Conservation (phyloP, 768 basidiomycete genomes). For the Suillus ampliporus region DNA sequence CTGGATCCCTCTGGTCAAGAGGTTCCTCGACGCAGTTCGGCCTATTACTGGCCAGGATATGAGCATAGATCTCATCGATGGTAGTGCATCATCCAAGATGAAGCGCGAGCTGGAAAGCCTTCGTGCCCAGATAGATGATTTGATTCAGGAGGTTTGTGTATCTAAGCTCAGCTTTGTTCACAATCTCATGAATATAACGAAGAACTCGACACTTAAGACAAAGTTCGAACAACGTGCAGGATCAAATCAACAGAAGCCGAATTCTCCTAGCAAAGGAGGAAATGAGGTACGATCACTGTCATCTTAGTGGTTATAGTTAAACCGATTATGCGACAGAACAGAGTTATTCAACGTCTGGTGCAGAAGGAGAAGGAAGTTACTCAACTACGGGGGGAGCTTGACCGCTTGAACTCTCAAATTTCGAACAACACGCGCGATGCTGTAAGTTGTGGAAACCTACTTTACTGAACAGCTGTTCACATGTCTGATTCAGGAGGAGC, state of each 20-base stretch:
- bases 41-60: conserved; percentile 68
- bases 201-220: conserved; percentile 3
- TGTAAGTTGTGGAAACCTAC: conserved; percentile 45
- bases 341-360: conserved; percentile 78
- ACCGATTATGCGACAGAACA: conserved; percentile 55
- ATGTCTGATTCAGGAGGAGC: conserved; percentile 60
- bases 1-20: not conserved
- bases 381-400: conserved; percentile 74
- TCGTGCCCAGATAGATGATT: conserved; percentile 61
- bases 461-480: not conserved
- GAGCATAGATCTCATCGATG: conserved; percentile 49
- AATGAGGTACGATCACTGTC: conserved; percentile 54
- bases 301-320: not conserved
- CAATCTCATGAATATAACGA: conserved; percentile 18
- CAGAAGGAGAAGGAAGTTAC: conserved; percentile 87
- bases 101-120: conserved; percentile 68
- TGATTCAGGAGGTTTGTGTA: conserved; percentile 64
- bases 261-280: conserved; percentile 52
- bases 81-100: conserved; percentile 46
- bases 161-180: conserved; percentile 24
- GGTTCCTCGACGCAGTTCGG: conserved; percentile 61
- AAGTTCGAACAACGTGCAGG: conserved; percentile 2
- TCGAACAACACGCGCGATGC: conserved; percentile 62
- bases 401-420: conserved; percentile 61
- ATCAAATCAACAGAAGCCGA: conserved; percentile 37